Evolutionary conservation across 129 eudicot genomes (phyloP).

Genomic region (Scalesia atractyloides): DNA sequence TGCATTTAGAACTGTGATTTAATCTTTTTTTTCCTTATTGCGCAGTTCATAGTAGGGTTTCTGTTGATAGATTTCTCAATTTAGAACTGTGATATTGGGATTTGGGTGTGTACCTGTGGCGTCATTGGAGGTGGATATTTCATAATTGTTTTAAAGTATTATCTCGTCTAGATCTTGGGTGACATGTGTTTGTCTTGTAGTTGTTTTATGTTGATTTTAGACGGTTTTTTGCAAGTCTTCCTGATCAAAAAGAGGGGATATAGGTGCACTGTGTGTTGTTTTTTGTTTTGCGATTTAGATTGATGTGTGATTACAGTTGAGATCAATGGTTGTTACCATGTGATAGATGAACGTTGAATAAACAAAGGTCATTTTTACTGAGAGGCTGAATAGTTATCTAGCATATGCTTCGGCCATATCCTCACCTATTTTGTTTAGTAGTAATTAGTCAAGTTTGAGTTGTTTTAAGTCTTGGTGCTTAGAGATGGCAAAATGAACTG

Average conservation of each 20-base stretch:
- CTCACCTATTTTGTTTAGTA: no score
- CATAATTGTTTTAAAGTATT: neutral
- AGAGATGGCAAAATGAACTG: neutral
- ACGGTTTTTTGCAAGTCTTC: neutral
- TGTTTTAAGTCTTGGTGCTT: neutral
- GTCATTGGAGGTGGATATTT: neutral
- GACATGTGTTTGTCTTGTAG: neutral
- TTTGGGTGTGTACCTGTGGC: neutral
- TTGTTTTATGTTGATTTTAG: neutral
- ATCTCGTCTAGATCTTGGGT: neutral
- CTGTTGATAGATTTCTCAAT: neutral
- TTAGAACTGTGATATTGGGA: neutral
- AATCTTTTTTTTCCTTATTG: neutral
- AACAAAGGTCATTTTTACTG: neutral
- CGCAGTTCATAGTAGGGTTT: neutral
- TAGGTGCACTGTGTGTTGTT: neutral
- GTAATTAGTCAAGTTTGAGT: neutral
- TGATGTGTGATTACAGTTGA: neutral
- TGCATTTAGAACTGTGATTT: no score
- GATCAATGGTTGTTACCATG: neutral
- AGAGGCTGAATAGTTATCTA: no score
- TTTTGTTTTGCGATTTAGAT: neutral
- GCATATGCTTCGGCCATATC: no score
- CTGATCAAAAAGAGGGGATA: neutral
- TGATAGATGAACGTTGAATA: neutral